Percentiles rank a stretch among this genome's conserved stretches.
phyloP scores from a whole-genome alignment of 1,139 yeast genomes.

The Geotrichum europaeum region DNA sequence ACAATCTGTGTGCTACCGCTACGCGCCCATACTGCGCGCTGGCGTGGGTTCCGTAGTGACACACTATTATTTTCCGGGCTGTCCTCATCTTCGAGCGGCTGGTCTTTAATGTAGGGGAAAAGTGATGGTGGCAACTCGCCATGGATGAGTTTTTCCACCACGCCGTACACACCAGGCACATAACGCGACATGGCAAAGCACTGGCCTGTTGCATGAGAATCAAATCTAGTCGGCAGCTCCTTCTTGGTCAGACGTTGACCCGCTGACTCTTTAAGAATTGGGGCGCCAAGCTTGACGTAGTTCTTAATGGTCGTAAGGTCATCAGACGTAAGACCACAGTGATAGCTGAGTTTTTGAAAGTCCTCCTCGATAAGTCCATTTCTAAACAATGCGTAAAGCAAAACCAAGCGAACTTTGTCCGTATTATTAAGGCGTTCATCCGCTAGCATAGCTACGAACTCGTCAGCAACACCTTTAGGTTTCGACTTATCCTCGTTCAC shows the following conservation, averaged over 20 bases:
- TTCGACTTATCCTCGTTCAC: constrained; percentile 59
- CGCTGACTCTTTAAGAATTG: constrained; percentile 48
- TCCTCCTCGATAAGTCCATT: constrained; percentile 80
- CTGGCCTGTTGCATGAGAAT: constrained; percentile 62
- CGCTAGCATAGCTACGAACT: constrained; percentile 54
- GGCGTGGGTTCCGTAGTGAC: constrained; percentile 65
- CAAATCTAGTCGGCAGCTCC: constrained; percentile 32
- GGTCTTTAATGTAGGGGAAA: constrained; percentile 75
- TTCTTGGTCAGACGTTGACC: constrained; percentile 27
- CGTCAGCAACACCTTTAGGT: constrained; percentile 60
- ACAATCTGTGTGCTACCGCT: constrained; percentile 46
- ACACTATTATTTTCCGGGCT: constrained; percentile 35
- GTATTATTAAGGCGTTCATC: constrained; percentile 44
- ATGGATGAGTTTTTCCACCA: constrained; percentile 46
- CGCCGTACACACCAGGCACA: constrained; percentile 61
- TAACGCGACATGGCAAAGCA: constrained; percentile 73
- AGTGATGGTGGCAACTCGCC: constrained; percentile 48
- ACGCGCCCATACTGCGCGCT: constrained; percentile 74
- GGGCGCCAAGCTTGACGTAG: constrained; percentile 61
- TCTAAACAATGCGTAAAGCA: constrained; percentile 72
- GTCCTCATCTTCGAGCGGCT: constrained; percentile 57
- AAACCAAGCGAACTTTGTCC: constrained; percentile 72
- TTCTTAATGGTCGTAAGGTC: constrained; percentile 63
- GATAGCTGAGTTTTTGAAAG: constrained; percentile 60
- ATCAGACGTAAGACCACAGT: constrained; percentile 55